These are phyloP conservation scores for Penicillium psychrosexuale DNA, from an alignment of 2,329 filamentous ascomycete species.

Conservation along the genomic window DNA sequence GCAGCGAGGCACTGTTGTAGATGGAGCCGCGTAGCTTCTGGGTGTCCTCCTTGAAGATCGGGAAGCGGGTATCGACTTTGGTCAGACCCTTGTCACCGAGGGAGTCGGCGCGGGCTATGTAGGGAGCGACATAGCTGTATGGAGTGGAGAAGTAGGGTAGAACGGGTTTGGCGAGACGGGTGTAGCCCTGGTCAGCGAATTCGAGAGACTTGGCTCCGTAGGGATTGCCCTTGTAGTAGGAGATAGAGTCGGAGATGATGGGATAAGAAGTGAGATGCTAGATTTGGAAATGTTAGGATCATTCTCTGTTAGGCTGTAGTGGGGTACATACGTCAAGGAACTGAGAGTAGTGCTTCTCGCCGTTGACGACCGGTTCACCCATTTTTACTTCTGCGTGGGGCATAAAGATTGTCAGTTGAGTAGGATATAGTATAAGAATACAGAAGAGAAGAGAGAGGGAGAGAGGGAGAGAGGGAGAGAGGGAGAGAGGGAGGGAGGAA, in stretches of 20 bases:
- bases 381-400: constrained; percentile 49
- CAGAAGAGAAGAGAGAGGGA: not conserved
- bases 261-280: constrained; percentile 86
- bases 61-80: constrained; percentile 68
- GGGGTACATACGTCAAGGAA: constrained; percentile 41
- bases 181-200: constrained; percentile 70
- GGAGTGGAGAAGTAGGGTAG: constrained; percentile 75
- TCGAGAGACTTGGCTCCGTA: constrained; percentile 80
- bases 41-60: constrained; percentile 71
- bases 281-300: constrained; percentile 15
- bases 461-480: not conserved
- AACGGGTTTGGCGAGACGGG: constrained; percentile 71
- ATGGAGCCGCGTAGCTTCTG: constrained; percentile 65
- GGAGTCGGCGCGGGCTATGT: constrained; percentile 76
- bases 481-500: not conserved
- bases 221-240: constrained; percentile 74
- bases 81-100: constrained; percentile 69
- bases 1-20: constrained; percentile 60
- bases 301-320: not conserved
- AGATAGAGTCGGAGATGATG: constrained; percentile 72
- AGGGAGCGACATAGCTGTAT: constrained; percentile 78
- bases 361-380: constrained; percentile 50
- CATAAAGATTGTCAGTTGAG: constrained; percentile 33
- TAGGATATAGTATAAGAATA: constrained; percentile 1
- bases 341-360: constrained; percentile 49